These are phyloP conservation scores for Nymphaea colorata DNA, from an alignment of 164 flowering plant genomes.

Conservation along the genomic window DNA sequence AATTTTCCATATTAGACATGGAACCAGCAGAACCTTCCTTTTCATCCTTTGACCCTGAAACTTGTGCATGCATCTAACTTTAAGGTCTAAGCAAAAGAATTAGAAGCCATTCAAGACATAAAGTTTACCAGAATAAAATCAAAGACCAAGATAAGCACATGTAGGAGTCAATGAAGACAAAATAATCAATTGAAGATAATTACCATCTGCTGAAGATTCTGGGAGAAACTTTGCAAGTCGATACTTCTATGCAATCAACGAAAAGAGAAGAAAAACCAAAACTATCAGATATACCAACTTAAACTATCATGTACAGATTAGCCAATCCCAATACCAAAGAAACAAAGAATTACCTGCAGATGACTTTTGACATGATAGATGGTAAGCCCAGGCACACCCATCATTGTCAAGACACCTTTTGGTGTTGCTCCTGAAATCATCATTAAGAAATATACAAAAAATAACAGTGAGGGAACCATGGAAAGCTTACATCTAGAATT, in stretches of 20 bases:
- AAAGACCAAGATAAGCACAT: too few species aligned
- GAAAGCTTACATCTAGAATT: too few species aligned
- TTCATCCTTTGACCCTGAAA: slow-evolving; percentile 47
- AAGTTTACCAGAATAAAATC: neutral
- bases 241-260: slow-evolving; percentile 27
- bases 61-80: neutral
- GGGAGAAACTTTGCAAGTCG: slow-evolving; percentile 64
- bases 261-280: too few species aligned
- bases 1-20: slow-evolving; percentile 39
- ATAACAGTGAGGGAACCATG: neutral
- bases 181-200: neutral
- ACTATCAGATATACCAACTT: neutral
- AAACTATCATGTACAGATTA: neutral
- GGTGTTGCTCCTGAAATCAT: slow-evolving; percentile 53
- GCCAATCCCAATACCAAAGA: too few species aligned
- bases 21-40: slow-evolving; percentile 47
- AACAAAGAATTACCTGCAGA: slow-evolving; percentile 34
- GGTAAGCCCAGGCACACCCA: slow-evolving; percentile 69
- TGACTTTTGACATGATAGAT: slow-evolving; percentile 75
- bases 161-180: neutral
- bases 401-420: slow-evolving; percentile 62
- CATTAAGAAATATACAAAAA: neutral
- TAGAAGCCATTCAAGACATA: too few species aligned
- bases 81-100: too few species aligned
- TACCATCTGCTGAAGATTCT: slow-evolving; percentile 55